These are phyloP conservation scores for Pisolithus tinctorius DNA, from an alignment of 768 basidiomycete genomes.

Conservation along the genomic window DNA sequence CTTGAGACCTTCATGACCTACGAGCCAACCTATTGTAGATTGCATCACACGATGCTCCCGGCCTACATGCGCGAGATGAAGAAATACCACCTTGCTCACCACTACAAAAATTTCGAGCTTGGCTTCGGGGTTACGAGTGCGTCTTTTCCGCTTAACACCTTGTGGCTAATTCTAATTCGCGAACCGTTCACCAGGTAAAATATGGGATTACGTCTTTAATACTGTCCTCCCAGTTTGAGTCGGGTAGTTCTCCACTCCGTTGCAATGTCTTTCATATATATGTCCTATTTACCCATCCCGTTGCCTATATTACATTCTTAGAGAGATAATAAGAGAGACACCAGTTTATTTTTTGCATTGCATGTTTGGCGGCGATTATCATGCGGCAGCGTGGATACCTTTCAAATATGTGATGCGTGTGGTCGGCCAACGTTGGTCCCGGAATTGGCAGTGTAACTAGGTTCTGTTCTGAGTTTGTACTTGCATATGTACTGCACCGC, in stretches of 20 bases:
- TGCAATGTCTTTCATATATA: not conserved
- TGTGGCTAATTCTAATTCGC: slow-evolving; percentile 6
- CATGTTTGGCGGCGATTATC: not conserved
- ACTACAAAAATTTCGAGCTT: slow-evolving; percentile 97
- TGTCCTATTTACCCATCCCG: not conserved
- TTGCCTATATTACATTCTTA: not conserved
- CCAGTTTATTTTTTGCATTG: not conserved
- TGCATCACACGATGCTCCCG: slow-evolving; percentile 85
- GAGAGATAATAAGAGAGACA: not conserved
- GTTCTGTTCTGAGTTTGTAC: not conserved
- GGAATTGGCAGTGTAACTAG: not conserved
- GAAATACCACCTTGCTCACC: slow-evolving; percentile 95
- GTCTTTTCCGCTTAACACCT: slow-evolving; percentile 15
- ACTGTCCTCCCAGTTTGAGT: slow-evolving; percentile 63
- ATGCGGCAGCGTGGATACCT: no score
- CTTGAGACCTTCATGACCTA: not conserved
- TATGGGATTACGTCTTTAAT: slow-evolving; percentile 92
- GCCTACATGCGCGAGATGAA: slow-evolving; percentile 89
- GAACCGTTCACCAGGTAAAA: slow-evolving; percentile 51
- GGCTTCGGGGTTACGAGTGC: slow-evolving; percentile 93
- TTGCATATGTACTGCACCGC: not conserved
- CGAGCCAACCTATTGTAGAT: slow-evolving; percentile 29
- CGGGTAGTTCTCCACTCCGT: not conserved
- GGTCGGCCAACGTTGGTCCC: no score
- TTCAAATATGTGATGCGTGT: no score